phyloP scores from a whole-genome alignment of 148 eudicot genomes.

The Mesembryanthemum crystallinum region DNA sequence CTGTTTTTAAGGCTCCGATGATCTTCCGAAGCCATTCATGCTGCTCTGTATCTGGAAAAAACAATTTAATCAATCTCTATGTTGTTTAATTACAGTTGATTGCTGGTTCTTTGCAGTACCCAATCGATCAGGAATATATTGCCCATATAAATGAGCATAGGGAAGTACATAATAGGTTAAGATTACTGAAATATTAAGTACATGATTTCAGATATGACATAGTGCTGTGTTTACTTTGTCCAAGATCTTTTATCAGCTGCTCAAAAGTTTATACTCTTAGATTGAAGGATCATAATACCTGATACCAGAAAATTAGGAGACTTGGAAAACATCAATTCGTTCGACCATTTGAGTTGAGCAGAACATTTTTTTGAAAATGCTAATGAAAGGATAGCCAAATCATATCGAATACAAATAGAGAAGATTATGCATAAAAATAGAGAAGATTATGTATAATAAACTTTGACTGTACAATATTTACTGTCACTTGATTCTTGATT shows the following conservation, averaged over 20 bases:
- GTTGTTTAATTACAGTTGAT: constrained; percentile 14
- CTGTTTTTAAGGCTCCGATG: constrained; percentile 21
- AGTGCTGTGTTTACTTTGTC: not conserved
- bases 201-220: not conserved
- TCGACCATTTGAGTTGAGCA: too few relatives aligned
- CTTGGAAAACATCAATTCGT: too few relatives aligned
- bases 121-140: not conserved
- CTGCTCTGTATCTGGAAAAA: constrained; percentile 10
- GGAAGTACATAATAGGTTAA: not conserved
- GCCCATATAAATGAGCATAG: not conserved
- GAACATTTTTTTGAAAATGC: too few relatives aligned
- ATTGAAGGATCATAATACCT: too few relatives aligned
- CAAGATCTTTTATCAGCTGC: not conserved
- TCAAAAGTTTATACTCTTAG: not conserved
- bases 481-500: not conserved
- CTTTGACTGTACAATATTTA: constrained; percentile 7
- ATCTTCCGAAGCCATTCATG: not conserved
- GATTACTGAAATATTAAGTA: not conserved
- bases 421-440: not conserved
- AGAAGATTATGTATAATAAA: too few relatives aligned
- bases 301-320: too few relatives aligned
- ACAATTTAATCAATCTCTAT: not conserved
- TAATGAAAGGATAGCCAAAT: not conserved
- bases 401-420: not conserved
- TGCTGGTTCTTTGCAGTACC: not conserved